Evolutionary conservation across 306 rosid species (phyloP), one percentile per base, ranked within the genome.

Genomic region (Quercus bicolor): DNA sequence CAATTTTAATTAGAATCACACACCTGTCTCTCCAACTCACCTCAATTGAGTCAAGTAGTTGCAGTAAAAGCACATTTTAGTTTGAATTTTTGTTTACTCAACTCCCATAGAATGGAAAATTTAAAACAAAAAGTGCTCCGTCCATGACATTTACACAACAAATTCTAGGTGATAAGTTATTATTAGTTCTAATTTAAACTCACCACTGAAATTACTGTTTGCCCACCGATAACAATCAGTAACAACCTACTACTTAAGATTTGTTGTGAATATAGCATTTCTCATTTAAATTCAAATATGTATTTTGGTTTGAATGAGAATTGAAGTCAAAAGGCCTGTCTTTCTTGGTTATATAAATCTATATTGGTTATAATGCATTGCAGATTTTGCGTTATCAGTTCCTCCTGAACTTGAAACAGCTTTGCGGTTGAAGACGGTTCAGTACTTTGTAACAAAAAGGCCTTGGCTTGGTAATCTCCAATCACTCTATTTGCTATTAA

Each of bases 381-480:
- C 89, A 94, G 97, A 92, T 82, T 88, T 84, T 82, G 88, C 89
- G 31, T 79, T 78, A n/a, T 78, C 81, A 16, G 86, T 73, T 19
- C 86, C 97, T 33, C 88, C 93, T 59, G 97, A 94, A 78, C 88
- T 92, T 48, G 98, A 94, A 78, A 87, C 93, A 20, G 87, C 83
- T 79, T 84, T 94, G 91, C 85, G 87, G 87, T 73, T 88, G 88
- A 92, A 89, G 84, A 81, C 92, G 3, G 97, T 89, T 82, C 81
- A 88, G 43, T 86, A 88, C 88, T 92, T 89, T 76, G 72, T 91
- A 77, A 94, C 90, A 1, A 92, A 94, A 77, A 90, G 97, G 86
- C 98, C 98, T 19, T 94, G 98, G 98, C 97, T 94, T 78, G 98
- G 98, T 94, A 91, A 77, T 81, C 77, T 11, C 56, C 24, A 33